phyloP scores from a whole-genome alignment of 2,329 filamentous ascomycete genomes.

The Pseudogymnoascus sp. region DNA sequence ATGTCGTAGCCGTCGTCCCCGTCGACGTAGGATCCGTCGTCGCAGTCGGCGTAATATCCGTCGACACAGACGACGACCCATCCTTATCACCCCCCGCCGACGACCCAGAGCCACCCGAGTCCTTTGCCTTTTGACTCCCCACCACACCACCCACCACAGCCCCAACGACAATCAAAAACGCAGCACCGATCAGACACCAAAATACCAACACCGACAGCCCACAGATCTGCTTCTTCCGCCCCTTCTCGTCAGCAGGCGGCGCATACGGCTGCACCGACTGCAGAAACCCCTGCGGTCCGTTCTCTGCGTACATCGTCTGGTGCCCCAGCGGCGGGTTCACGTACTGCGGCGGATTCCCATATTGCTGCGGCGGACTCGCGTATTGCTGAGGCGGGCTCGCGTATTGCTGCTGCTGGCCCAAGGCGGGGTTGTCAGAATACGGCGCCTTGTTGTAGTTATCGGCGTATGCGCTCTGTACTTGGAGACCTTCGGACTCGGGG shows the following conservation, averaged over 20 bases:
- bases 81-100: background rate
- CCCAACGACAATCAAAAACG: background rate
- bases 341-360: background rate
- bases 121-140: background rate
- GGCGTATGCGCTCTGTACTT: background rate
- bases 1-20: background rate
- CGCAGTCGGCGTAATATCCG: background rate
- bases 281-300: background rate
- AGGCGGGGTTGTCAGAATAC: background rate
- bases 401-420: background rate
- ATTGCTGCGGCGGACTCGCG: background rate
- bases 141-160: slow-evolving; percentile 2
- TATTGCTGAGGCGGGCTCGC: background rate
- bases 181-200: background rate
- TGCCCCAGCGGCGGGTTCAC: background rate
- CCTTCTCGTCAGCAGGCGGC: background rate
- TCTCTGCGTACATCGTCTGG: background rate
- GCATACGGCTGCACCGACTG: background rate
- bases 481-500: background rate
- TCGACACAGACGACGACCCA: background rate
- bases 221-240: background rate
- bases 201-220: background rate
- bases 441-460: background rate
- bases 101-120: background rate
- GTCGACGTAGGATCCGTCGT: background rate